These are phyloP conservation scores for Colletotrichum liriopes DNA, from an alignment of 2,329 filamentous ascomycete genomes.

Conservation along the genomic window DNA sequence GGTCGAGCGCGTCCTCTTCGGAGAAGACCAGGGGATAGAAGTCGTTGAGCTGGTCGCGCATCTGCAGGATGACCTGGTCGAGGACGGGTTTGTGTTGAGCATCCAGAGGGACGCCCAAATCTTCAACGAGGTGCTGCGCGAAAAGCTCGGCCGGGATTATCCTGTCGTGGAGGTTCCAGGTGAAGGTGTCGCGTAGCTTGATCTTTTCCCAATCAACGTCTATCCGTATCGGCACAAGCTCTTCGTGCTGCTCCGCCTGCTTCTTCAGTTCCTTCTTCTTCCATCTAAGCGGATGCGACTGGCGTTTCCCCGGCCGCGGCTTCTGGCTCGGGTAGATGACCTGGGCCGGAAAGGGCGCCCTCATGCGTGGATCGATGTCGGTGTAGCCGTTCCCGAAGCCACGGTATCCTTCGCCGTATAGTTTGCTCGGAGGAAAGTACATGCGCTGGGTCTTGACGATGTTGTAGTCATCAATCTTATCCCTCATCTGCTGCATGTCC, in stretches of 20 bases:
- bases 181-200: slow-evolving; percentile 96
- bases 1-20: slow-evolving; percentile 91
- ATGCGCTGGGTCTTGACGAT: slow-evolving; percentile 68
- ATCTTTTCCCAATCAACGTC: slow-evolving; percentile 98
- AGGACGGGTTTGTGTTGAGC: slow-evolving; percentile 76
- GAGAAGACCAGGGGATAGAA: slow-evolving; percentile 94
- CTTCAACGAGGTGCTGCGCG: slow-evolving; percentile 90
- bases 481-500: slow-evolving; percentile 74
- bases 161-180: slow-evolving; percentile 97
- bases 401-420: slow-evolving; percentile 84
- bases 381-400: slow-evolving; percentile 92
- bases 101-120: slow-evolving; percentile 77
- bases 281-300: slow-evolving; percentile 81
- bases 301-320: slow-evolving; percentile 82
- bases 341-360: slow-evolving; percentile 41
- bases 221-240: slow-evolving; percentile 90
- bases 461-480: slow-evolving; percentile 80
- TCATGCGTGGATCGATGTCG: slow-evolving; percentile 60
- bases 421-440: slow-evolving; percentile 69
- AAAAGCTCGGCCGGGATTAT: slow-evolving; percentile 86
- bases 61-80: slow-evolving; percentile 75
- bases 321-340: slow-evolving; percentile 86
- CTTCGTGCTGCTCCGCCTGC: slow-evolving; percentile 92
- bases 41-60: slow-evolving; percentile 91
- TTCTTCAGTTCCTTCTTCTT: slow-evolving; percentile 84